Percentiles rank a stretch among this genome's conserved stretches.
These are phyloP conservation scores for Blastobotrys niveus DNA, from an alignment of 1,139 yeast species.

Conservation along the genomic window DNA sequence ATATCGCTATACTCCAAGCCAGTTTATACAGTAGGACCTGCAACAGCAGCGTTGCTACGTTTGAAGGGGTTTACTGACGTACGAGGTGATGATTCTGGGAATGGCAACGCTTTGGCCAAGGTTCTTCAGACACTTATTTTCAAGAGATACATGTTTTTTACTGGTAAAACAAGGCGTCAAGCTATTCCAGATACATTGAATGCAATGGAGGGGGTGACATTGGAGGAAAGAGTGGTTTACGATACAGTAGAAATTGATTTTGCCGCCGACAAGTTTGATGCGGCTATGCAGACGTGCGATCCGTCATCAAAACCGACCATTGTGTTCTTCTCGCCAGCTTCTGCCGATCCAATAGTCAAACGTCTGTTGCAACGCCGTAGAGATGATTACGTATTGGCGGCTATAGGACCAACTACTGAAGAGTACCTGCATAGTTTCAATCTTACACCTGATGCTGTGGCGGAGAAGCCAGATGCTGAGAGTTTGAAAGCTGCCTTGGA, in stretches of 20 bases:
- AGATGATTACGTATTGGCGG: slow-evolving; percentile 49
- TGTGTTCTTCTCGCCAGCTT: slow-evolving; percentile 89
- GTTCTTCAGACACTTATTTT: slow-evolving; percentile 39
- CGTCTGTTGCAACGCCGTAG: slow-evolving; percentile 21
- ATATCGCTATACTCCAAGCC: slow-evolving; percentile 39
- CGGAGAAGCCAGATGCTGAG: slow-evolving; percentile 66
- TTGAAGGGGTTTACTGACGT: slow-evolving; percentile 62
- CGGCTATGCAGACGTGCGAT: slow-evolving; percentile 10
- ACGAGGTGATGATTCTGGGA: slow-evolving; percentile 76
- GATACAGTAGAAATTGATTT: slow-evolving; percentile 52
- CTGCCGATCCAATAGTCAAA: slow-evolving; percentile 58
- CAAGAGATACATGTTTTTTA: slow-evolving; percentile 57
- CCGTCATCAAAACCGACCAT: slow-evolving; percentile 31
- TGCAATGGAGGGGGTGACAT: slow-evolving; percentile 40
- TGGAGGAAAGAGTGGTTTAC: slow-evolving; percentile 65
- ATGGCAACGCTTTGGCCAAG: slow-evolving; percentile 63
- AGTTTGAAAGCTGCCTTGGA: slow-evolving; percentile 43
- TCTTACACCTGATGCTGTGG: slow-evolving; percentile 56
- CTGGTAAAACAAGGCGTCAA: slow-evolving; percentile 82
- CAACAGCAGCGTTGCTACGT: slow-evolving; percentile 59
- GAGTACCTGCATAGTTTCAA: slow-evolving; percentile 50
- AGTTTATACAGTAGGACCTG: slow-evolving; percentile 89
- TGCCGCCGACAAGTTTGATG: slow-evolving; percentile 35
- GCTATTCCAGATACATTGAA: slow-evolving; percentile 62
- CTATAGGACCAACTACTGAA: slow-evolving; percentile 92